Evolutionary conservation across 2,329 filamentous ascomycete species (phyloP), one percentile per base, ranked within the genome.

Genomic region (Alternaria arborescens): DNA sequence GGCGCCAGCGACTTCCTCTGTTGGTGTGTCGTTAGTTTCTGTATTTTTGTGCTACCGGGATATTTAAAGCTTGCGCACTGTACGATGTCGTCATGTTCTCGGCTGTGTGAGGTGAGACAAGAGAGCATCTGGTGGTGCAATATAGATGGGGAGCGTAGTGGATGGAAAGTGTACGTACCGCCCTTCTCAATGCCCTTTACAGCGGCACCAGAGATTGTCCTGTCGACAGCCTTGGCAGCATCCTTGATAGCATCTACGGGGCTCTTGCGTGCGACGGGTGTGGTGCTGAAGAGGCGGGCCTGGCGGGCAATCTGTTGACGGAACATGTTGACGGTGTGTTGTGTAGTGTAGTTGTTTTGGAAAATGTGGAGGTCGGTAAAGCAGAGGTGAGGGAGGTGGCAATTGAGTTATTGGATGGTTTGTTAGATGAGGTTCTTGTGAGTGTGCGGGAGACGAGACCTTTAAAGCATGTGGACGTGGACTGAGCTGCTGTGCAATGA

Each of bases 171-270:
- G 24, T 64, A 82, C 87, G 60, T 84, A 89, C 87, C 83, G 61
- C 86, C 85, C 68, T 82, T 87, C 78, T 90, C 85, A 62, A 89
- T 88, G 46, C 87, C 87, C 78, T 86, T 86, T 22, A 89, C 84
- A 11, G 84, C 83, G 26, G 78, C 83, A 73, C 86, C 81, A 1
- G 85, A 83, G 36, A 88, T 81, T 22, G 80, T 81, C 62, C 83
- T 79, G 75, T 89, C 86, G 20, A 85, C 85, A 55, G 80, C 82
- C 79, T 89, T 87, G 47, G 86, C 74, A 0, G 85, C 83, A 42
- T 88, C 85, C 76, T 88, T 88, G 66, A 84, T 83, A 7, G 79
- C 73, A 44, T 88, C 85, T 48, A 85, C 76, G 36, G 84, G 82
- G 41, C 82, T 80, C 78, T 85, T 88, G 54, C 84, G 78, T 20